Conservation (phyloP, 2,329 filamentous ascomycete species). For the Kalmusia sp. region DNA sequence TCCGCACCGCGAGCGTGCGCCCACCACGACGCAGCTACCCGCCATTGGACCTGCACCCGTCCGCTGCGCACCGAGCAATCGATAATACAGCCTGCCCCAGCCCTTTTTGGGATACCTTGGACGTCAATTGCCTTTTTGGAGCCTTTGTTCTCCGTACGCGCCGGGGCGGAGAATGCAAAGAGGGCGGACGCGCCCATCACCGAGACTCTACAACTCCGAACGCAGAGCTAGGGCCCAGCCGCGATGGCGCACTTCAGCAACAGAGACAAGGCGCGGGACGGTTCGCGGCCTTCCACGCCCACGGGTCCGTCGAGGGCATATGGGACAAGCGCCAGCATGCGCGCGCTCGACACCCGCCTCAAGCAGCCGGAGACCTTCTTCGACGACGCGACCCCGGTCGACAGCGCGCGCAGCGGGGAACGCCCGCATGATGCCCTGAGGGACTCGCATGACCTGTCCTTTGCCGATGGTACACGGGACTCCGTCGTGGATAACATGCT, state of each 20-base stretch:
- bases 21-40: conserved; percentile 5
- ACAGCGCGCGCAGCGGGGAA: conserved; percentile 24
- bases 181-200: conserved; percentile 22
- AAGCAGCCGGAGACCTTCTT: conserved; percentile 42
- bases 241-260: conserved; percentile 33
- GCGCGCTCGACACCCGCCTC: conserved; percentile 38
- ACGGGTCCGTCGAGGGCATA: conserved; percentile 31
- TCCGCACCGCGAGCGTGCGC: neutral
- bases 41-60: conserved; percentile 13
- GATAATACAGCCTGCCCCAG: neutral
- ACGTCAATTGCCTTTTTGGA: conserved; percentile 14
- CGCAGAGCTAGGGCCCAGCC: conserved; percentile 17
- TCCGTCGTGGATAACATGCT: conserved; percentile 97
- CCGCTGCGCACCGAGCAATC: conserved; percentile 3
- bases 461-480: conserved; percentile 81
- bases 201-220: conserved; percentile 26
- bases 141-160: conserved; percentile 19
- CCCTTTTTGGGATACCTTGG: conserved; percentile 2
- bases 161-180: conserved; percentile 36
- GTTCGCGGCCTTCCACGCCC: conserved; percentile 38
- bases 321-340: conserved; percentile 32
- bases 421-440: conserved; percentile 29
- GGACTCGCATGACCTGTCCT: conserved; percentile 85
- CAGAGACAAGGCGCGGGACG: conserved; percentile 21
- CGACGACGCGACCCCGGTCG: conserved; percentile 45